phyloP scores from a whole-genome alignment of 1,139 yeast species.

The Taphrina flavorubra region DNA sequence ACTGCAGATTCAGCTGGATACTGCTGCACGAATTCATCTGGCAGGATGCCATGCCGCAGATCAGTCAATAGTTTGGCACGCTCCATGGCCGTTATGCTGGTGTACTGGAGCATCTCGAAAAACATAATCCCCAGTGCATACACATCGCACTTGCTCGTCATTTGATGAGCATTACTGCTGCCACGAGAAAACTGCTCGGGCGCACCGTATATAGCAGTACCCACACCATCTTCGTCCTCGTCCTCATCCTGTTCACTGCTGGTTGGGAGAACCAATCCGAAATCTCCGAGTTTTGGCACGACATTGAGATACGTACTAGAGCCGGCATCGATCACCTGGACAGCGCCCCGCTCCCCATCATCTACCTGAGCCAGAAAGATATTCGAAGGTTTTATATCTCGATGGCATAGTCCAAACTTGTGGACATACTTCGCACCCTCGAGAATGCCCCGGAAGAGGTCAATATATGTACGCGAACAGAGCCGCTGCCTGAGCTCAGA shows the following conservation, averaged over 20 bases:
- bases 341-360: conserved; percentile 57
- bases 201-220: conserved; percentile 92
- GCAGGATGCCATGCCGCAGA: conserved; percentile 56
- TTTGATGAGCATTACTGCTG: conserved; percentile 72
- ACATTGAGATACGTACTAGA: neutral
- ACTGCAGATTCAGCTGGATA: conserved; percentile 36
- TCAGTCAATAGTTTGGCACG: conserved; percentile 71
- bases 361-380: conserved; percentile 89
- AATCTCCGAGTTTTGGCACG: conserved; percentile 83
- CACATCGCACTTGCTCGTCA: conserved; percentile 75
- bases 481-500: conserved; percentile 3
- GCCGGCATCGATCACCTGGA: conserved; percentile 9
- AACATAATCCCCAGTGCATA: conserved; percentile 92
- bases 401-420: conserved; percentile 88
- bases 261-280: conserved; percentile 74
- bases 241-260: conserved; percentile 58
- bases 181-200: conserved; percentile 68
- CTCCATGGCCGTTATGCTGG: conserved; percentile 87
- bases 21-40: conserved; percentile 29
- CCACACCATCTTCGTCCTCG: conserved; percentile 51
- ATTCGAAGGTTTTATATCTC: conserved; percentile 93
- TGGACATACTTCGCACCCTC: conserved; percentile 93
- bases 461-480: conserved; percentile 19
- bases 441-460: conserved; percentile 75
- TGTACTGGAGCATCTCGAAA: conserved; percentile 88